phyloP scores from a whole-genome alignment of 768 basidiomycete genomes.

The Calvatia gigantea region DNA sequence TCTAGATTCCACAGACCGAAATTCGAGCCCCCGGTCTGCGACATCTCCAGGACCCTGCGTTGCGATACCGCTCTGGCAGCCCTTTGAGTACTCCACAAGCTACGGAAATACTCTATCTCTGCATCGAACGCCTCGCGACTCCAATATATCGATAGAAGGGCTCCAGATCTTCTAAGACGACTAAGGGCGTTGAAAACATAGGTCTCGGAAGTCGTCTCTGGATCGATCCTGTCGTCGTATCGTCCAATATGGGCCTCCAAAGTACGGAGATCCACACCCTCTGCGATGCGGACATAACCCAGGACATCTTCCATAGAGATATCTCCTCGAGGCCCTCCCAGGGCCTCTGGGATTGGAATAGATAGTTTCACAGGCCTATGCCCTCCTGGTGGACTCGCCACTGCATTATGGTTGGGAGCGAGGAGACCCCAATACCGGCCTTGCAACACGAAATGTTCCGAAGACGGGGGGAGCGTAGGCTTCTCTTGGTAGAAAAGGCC shows the following conservation, averaged over 20 bases:
- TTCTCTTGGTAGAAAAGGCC: background rate
- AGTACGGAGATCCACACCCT: background rate
- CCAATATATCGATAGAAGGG: background rate
- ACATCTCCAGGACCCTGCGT: background rate
- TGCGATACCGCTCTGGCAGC: background rate
- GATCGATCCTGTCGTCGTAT: background rate
- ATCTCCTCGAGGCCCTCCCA: too few species aligned
- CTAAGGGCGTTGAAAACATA: background rate
- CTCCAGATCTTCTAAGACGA: background rate
- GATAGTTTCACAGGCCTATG: background rate
- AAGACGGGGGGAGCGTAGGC: background rate
- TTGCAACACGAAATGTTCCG: background rate
- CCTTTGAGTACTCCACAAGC: background rate
- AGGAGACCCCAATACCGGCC: background rate
- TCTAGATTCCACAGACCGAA: too few species aligned
- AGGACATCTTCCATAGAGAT: background rate
- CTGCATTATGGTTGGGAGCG: too few species aligned
- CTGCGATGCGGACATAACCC: slow-evolving; percentile 4
- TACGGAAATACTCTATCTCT: background rate
- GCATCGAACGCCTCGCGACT: background rate
- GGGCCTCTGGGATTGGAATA: background rate
- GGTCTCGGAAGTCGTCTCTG: background rate
- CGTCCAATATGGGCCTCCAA: background rate
- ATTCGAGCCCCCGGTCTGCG: too few species aligned
- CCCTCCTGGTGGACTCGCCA: background rate